phyloP scores from a whole-genome alignment of 495 filamentous ascomycete genomes.

The Penicillium macrosclerotiorum region DNA sequence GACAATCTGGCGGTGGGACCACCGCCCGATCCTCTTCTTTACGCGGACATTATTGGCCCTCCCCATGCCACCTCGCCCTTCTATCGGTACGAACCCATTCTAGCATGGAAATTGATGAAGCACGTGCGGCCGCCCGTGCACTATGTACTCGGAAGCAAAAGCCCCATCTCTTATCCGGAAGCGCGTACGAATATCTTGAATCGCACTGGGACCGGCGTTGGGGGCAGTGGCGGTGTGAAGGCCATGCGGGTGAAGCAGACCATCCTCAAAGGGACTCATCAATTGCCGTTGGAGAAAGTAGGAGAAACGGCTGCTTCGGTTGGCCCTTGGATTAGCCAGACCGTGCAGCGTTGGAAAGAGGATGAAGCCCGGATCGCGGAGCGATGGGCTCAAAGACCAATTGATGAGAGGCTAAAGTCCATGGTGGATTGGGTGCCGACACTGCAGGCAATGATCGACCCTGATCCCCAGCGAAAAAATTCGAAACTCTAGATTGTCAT shows the following conservation, averaged over 20 bases:
- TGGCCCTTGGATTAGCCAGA: too few relatives aligned
- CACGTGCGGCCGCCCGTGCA: slow-evolving; percentile 59
- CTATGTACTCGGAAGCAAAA: slow-evolving; percentile 55
- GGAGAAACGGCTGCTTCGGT: too few relatives aligned
- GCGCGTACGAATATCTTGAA: slow-evolving; percentile 15
- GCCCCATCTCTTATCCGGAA: slow-evolving; percentile 44
- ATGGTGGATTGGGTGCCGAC: too few relatives aligned
- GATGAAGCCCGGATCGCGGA: too few relatives aligned
- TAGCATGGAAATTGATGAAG: slow-evolving; percentile 12
- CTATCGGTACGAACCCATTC: slow-evolving; percentile 43
- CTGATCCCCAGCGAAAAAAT: too few relatives aligned
- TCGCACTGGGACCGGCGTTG: slow-evolving; percentile 25
- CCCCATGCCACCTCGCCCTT: slow-evolving; percentile 38
- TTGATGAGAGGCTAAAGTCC: too few relatives aligned
- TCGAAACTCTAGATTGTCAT: too few relatives aligned
- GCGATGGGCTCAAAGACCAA: too few relatives aligned
- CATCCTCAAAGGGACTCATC: slow-evolving; percentile 59
- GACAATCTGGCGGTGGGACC: too few relatives aligned
- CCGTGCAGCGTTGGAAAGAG: too few relatives aligned
- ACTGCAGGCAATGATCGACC: too few relatives aligned
- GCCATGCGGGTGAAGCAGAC: slow-evolving; percentile 56
- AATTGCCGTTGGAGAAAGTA: slow-evolving; percentile 70
- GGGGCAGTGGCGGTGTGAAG: slow-evolving; percentile 34
- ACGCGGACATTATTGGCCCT: slow-evolving; percentile 31
- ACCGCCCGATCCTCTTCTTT: slow-evolving; percentile 3